Evolutionary conservation across 2,329 filamentous ascomycete genomes (phyloP).

Genomic region (Apiospora malaysiana): DNA sequence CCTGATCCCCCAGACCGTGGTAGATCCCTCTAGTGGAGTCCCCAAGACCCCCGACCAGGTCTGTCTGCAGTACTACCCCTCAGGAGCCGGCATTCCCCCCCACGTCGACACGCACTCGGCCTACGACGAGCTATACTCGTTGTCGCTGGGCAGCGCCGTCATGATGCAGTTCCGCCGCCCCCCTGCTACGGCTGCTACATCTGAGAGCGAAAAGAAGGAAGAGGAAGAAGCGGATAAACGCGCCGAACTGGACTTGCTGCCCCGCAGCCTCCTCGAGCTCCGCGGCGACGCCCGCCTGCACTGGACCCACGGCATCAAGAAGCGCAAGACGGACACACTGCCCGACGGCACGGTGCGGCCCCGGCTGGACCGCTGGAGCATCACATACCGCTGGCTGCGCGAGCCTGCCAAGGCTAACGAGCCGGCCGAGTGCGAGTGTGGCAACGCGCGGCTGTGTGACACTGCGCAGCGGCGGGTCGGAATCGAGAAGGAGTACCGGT

Average conservation of each 20-base stretch:
- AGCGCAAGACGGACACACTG: constrained; percentile 57
- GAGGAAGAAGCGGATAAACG: constrained; percentile 27
- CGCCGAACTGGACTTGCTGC: constrained; percentile 52
- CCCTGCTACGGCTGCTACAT: neutral
- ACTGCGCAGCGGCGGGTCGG: constrained; percentile 53
- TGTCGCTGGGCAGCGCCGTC: constrained; percentile 33
- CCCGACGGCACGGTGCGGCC: constrained; percentile 51
- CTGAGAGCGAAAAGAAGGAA: neutral
- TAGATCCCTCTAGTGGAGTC: constrained; percentile 34
- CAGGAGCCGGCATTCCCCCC: constrained; percentile 64
- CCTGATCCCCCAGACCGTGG: constrained; percentile 47
- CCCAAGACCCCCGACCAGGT: constrained; percentile 59
- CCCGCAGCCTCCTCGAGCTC: constrained; percentile 59
- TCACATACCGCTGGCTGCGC: constrained; percentile 61
- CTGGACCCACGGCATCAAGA: constrained; percentile 62
- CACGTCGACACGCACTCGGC: constrained; percentile 64
- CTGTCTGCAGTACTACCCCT: constrained; percentile 60
- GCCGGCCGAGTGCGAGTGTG: constrained; percentile 53
- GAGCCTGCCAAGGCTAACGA: constrained; percentile 32
- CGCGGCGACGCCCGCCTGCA: constrained; percentile 55
- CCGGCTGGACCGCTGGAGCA: constrained; percentile 56
- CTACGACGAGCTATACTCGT: constrained; percentile 40
- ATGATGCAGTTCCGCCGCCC: constrained; percentile 33
- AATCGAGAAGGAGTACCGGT: constrained; percentile 56
- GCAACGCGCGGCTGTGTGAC: constrained; percentile 55